These are phyloP conservation scores for Stropharia rugosoannulata DNA, from an alignment of 768 basidiomycete species.

Conservation along the genomic window DNA sequence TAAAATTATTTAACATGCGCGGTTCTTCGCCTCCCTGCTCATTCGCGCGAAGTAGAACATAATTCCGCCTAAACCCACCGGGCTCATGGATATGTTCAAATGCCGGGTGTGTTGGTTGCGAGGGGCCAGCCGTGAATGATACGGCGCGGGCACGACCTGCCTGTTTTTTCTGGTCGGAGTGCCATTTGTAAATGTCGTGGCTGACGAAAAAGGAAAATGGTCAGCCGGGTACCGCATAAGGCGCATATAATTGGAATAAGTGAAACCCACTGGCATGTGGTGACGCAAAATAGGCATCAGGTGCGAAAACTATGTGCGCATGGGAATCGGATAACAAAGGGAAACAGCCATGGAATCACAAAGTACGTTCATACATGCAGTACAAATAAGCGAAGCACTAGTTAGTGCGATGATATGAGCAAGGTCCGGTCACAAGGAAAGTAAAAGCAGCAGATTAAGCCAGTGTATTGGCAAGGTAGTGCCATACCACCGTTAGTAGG, in stretches of 20 bases:
- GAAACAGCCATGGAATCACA: no score
- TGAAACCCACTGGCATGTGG: background rate
- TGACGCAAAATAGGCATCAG: background rate
- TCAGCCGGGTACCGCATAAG: background rate
- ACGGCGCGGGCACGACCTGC: slow-evolving; percentile 63
- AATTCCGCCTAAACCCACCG: slow-evolving; percentile 92
- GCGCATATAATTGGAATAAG: background rate
- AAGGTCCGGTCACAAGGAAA: no score
- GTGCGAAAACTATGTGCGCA: background rate
- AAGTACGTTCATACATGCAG: no score
- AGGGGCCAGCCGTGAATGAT: slow-evolving; percentile 59
- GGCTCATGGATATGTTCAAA: slow-evolving; percentile 95
- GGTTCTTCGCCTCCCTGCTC: slow-evolving; percentile 66
- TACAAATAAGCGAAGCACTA: no score
- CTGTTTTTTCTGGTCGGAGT: slow-evolving; percentile 67
- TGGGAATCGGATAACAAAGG: no score
- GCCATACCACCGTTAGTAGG: no score
- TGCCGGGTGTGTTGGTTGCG: slow-evolving; percentile 61
- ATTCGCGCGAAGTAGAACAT: slow-evolving; percentile 69
- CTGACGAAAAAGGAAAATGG: slow-evolving; percentile 30
- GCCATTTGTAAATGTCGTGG: slow-evolving; percentile 96
- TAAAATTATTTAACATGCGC: slow-evolving; percentile 77
- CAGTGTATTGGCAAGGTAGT: no score
- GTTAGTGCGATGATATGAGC: no score
- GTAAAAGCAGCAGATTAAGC: no score